phyloP scores from a whole-genome alignment of 495 filamentous ascomycete species.

The Penicillium argentinense region DNA sequence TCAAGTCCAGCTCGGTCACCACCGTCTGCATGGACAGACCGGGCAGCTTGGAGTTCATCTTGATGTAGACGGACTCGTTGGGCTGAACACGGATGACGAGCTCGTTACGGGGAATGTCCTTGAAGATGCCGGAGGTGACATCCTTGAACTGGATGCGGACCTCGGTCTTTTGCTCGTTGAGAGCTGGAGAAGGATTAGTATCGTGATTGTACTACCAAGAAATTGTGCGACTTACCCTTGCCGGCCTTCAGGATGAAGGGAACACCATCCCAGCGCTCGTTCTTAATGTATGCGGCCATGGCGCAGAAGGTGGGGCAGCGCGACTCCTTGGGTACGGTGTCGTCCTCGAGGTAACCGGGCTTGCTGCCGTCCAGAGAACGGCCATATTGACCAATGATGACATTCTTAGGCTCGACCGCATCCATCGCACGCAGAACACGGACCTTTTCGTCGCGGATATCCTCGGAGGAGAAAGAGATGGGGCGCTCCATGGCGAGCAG shows the following conservation, averaged over 20 bases:
- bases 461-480: constrained; percentile 96
- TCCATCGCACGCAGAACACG: constrained; percentile 92
- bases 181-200: constrained; percentile 46
- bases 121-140: constrained; percentile 98
- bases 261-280: constrained; percentile 99
- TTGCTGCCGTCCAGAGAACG: constrained; percentile 96
- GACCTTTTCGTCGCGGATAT: constrained; percentile 98
- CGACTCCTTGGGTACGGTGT: constrained; percentile 96
- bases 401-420: constrained; percentile 97
- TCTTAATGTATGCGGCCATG: constrained; percentile 97
- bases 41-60: constrained; percentile 99
- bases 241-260: constrained; percentile 99
- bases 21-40: constrained; percentile 99
- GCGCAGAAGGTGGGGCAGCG: constrained; percentile 98
- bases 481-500: constrained; percentile 98
- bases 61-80: constrained; percentile 99
- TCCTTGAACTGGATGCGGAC: constrained; percentile 99
- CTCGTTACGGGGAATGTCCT: constrained; percentile 99
- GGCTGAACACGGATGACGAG: constrained; percentile 99
- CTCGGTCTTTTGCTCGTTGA: constrained; percentile 99
- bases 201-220: not conserved
- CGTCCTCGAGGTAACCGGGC: constrained; percentile 97
- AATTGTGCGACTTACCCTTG: constrained; percentile 56
- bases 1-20: constrained; percentile 97
- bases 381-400: constrained; percentile 99